Conservation (phyloP, 257 asterid genomes). For the Prunella vulgaris region DNA sequence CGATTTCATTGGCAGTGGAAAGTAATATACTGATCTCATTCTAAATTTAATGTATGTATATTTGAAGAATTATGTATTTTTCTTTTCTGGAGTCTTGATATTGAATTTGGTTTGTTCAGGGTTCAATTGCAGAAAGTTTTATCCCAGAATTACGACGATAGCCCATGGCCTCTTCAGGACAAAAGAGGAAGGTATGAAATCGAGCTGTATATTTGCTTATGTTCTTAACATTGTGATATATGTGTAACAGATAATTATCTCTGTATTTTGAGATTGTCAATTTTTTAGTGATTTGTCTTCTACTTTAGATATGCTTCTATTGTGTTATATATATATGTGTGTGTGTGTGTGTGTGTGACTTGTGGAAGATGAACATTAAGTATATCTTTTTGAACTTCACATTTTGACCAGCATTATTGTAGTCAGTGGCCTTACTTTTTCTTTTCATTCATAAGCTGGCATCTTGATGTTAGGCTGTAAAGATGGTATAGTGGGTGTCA, state of each 20-base stretch:
- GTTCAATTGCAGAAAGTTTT: slow-evolving; percentile 76
- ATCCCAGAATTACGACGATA: slow-evolving; percentile 74
- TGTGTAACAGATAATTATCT: background rate
- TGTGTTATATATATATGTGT: background rate
- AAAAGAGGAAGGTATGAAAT: slow-evolving; percentile 70
- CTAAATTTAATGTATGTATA: background rate
- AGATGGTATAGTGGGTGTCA: background rate
- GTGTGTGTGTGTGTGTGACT: background rate
- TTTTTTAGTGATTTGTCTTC: background rate
- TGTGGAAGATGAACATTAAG: background rate
- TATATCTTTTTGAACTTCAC: slow-evolving; percentile 2
- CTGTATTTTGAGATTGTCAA: background rate
- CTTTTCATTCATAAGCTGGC: background rate
- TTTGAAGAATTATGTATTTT: background rate
- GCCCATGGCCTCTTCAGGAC: slow-evolving; percentile 76
- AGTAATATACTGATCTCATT: slow-evolving; percentile 33
- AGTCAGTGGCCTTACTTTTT: background rate
- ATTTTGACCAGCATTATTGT: background rate
- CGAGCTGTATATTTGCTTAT: background rate
- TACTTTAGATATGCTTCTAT: background rate
- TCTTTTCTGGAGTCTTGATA: background rate
- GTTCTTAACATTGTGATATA: slow-evolving; percentile 4
- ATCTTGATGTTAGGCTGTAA: background rate
- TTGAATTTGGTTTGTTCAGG: slow-evolving; percentile 38
- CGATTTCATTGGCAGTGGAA: slow-evolving; percentile 88